These are phyloP conservation scores for Pelargonium exstipulatum DNA, from an alignment of 441 rosid species.

Conservation along the genomic window DNA sequence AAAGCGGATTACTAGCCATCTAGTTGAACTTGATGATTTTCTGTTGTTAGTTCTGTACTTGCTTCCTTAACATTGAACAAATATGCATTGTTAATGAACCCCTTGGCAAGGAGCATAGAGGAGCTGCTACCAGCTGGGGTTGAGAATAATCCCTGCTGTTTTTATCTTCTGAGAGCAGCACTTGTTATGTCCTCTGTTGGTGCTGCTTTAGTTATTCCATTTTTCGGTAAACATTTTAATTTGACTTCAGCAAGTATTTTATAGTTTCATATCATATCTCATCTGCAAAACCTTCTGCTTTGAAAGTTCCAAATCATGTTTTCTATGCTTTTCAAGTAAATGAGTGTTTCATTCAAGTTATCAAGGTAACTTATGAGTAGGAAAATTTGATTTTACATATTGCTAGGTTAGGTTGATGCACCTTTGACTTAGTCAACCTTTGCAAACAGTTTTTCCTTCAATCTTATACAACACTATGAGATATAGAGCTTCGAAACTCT, in stretches of 20 bases:
- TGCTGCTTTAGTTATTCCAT: constrained; percentile 76
- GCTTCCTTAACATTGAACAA: constrained; percentile 37
- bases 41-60: not conserved
- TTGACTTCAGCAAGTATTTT: not conserved
- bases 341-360: not conserved
- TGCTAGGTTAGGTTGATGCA: not conserved
- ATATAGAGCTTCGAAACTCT: too few relatives aligned
- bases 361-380: not conserved
- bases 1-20: not conserved
- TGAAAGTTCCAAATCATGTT: not conserved
- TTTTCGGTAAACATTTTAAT: constrained; percentile 53
- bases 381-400: not conserved
- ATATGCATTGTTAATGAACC: constrained; percentile 74
- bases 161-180: constrained; percentile 52
- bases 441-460: not conserved
- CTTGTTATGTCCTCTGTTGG: constrained; percentile 72
- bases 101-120: constrained; percentile 80
- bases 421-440: not conserved
- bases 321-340: not conserved
- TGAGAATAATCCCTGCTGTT: constrained; percentile 48
- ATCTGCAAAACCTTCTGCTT: not conserved
- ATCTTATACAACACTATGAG: too few relatives aligned
- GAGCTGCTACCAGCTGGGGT: constrained; percentile 60
- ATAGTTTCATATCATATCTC: not conserved
- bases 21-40: not conserved